These are phyloP conservation scores for Selaginella tamariscina DNA, from an alignment of 75 land plant species.

Conservation along the genomic window DNA sequence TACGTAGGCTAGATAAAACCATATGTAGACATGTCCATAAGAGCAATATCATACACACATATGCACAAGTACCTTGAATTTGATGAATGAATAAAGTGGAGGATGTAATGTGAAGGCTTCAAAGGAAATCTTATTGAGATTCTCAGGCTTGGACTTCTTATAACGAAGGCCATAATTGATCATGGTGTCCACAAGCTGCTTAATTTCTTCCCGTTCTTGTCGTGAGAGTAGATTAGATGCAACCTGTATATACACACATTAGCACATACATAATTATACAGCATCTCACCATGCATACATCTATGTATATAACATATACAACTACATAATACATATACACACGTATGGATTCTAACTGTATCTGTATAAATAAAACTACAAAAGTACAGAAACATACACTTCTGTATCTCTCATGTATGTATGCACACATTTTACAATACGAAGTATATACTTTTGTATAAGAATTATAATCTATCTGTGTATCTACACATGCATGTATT, in stretches of 20 bases:
- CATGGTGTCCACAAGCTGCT: slow-evolving; percentile 61
- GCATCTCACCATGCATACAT: too few species aligned
- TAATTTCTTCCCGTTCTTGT: slow-evolving; percentile 49
- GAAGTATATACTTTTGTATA: too few species aligned
- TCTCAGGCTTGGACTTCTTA: slow-evolving; percentile 40
- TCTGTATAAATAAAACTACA: too few species aligned
- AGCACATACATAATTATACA: too few species aligned
- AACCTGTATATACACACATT: slow-evolving; percentile 51
- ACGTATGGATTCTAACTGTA: too few species aligned
- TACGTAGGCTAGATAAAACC: too few species aligned
- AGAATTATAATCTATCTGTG: slow-evolving; percentile 72
- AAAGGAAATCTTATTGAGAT: slow-evolving; percentile 11
- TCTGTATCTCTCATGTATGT: too few species aligned
- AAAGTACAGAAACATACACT: too few species aligned
- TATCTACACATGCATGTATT: slow-evolving; percentile 50
- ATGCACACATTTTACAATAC: too few species aligned
- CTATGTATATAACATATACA: too few species aligned
- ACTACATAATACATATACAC: too few species aligned
- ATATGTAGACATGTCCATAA: too few species aligned
- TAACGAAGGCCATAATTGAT: slow-evolving; percentile 66
- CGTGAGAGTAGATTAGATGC: slow-evolving; percentile 62
- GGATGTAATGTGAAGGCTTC: slow-evolving; percentile 48
- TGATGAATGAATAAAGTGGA: slow-evolving; percentile 44
- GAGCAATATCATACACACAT: neutral
- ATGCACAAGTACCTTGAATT: slow-evolving; percentile 45